phyloP scores from a whole-genome alignment of 805 yeast species.

The Wickerhamiella kazuoi region DNA sequence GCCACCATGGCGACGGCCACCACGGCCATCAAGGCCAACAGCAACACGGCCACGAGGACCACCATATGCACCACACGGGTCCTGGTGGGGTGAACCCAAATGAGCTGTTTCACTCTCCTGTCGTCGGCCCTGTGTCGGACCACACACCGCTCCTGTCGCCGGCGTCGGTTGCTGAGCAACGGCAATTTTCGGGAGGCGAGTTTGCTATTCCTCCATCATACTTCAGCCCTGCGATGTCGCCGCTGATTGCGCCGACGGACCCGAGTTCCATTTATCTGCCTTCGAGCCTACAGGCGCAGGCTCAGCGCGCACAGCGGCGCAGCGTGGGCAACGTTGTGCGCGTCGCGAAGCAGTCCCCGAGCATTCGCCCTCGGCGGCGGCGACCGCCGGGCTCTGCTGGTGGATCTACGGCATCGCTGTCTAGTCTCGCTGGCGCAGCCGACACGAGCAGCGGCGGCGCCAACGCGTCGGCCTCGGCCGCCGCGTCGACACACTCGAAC shows the following conservation, averaged over 20 bases:
- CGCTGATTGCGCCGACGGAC: conserved; percentile 1
- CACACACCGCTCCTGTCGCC: conserved; percentile 6
- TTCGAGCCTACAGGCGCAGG: not conserved
- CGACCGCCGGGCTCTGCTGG: too few relatives aligned
- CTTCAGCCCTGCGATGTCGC: conserved; percentile 3
- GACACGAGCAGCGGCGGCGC: too few relatives aligned
- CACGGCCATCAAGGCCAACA: not conserved
- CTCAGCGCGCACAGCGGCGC: not conserved
- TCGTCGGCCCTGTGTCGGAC: conserved; percentile 1
- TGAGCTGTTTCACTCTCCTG: conserved; percentile 5
- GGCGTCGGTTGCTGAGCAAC: not conserved
- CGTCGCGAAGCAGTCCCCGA: conserved; percentile 2
- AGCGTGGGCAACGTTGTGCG: not conserved
- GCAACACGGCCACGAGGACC: not conserved
- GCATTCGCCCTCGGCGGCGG: conserved; percentile 1
- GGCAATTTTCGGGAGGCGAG: not conserved
- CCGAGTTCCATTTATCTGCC: conserved; percentile 2
- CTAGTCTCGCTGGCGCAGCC: too few relatives aligned
- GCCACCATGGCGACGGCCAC: not conserved
- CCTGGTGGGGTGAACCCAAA: not conserved
- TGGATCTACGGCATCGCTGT: too few relatives aligned
- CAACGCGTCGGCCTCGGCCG: too few relatives aligned
- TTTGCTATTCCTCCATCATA: conserved; percentile 5
- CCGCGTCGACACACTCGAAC: not conserved
- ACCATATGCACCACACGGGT: not conserved